A percentile compares a stretch with the other conserved stretches of the same genome.
Conservation (phyloP, 371 early-diverging fungal genomes). For the Actinomucor elegans region DNA sequence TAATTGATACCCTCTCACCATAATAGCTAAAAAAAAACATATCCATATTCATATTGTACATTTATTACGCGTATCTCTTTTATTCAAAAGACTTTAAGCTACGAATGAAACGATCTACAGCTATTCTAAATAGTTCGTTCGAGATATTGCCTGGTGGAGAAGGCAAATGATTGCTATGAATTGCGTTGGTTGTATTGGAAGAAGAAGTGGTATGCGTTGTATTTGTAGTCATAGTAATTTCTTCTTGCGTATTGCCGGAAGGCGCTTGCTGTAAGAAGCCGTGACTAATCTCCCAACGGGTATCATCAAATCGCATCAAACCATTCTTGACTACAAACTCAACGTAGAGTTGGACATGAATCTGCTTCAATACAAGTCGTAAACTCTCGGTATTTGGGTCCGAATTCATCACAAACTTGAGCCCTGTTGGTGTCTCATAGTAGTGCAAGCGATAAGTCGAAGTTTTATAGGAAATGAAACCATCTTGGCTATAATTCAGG, state of each 20-base stretch:
- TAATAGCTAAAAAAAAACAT: not conserved
- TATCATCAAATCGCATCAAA: slow-evolving; percentile 58
- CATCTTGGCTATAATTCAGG: slow-evolving; percentile 52
- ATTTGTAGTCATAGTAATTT: slow-evolving; percentile 2
- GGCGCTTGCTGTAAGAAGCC: slow-evolving; percentile 36
- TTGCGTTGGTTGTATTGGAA: not conserved
- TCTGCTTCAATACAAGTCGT: slow-evolving; percentile 71
- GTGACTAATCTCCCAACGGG: slow-evolving; percentile 52
- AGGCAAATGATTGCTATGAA: slow-evolving; percentile 3
- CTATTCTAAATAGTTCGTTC: slow-evolving; percentile 69
- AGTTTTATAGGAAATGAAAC: slow-evolving; percentile 81
- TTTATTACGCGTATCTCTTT: not conserved
- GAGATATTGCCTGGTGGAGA: slow-evolving; percentile 60
- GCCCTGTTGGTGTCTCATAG: slow-evolving; percentile 82
- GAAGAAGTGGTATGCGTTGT: slow-evolving; percentile 4
- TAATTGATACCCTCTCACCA: too few species aligned
- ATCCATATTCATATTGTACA: not conserved
- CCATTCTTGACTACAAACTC: slow-evolving; percentile 89
- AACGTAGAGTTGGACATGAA: slow-evolving; percentile 87
- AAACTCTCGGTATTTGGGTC: slow-evolving; percentile 72
- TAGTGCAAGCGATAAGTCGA: slow-evolving; percentile 87
- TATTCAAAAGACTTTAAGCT: slow-evolving; percentile 66
- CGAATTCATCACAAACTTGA: slow-evolving; percentile 87
- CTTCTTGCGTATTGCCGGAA: slow-evolving; percentile 7
- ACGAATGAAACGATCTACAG: slow-evolving; percentile 67